These are phyloP conservation scores for Aspergillus tubingensis DNA, from an alignment of 2,329 filamentous ascomycete genomes.

Conservation along the genomic window DNA sequence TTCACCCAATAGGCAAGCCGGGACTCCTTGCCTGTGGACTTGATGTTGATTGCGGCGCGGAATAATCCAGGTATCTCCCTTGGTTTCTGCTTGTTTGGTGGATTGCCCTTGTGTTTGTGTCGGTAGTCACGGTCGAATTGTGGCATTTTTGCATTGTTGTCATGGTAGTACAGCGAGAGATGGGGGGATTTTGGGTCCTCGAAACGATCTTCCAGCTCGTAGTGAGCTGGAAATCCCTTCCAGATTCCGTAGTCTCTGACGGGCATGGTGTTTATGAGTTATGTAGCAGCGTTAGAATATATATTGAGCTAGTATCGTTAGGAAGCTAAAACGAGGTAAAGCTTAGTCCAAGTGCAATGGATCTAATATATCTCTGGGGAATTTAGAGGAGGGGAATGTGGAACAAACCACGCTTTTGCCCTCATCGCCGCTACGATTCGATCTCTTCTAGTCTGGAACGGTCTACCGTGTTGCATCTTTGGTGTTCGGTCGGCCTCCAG, in stretches of 20 bases:
- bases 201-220: constrained; percentile 11
- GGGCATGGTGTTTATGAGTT: constrained; percentile 14
- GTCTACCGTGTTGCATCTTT: not conserved
- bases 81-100: not conserved
- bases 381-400: not conserved
- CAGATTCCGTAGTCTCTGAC: constrained; percentile 22
- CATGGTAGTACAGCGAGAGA: constrained; percentile 19
- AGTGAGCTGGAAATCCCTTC: constrained; percentile 17
- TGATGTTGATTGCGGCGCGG: constrained; percentile 23
- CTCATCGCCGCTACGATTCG: not conserved
- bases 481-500: not conserved
- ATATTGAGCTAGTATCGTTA: not conserved
- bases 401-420: not conserved
- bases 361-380: too few relatives aligned
- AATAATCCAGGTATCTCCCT: constrained; percentile 15
- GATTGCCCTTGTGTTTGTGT: not conserved
- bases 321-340: not conserved
- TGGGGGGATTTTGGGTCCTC: constrained; percentile 15
- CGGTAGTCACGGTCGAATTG: constrained; percentile 3
- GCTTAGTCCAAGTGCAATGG: not conserved
- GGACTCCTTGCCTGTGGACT: constrained; percentile 18
- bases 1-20: constrained; percentile 19
- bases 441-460: not conserved
- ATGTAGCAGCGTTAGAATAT: not conserved
- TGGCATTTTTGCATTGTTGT: not conserved